A percentile compares a stretch with the other conserved stretches of the same genome.
These are phyloP conservation scores for Pharus latifolius DNA, from an alignment of 176 grass and related monocot species.

Conservation along the genomic window DNA sequence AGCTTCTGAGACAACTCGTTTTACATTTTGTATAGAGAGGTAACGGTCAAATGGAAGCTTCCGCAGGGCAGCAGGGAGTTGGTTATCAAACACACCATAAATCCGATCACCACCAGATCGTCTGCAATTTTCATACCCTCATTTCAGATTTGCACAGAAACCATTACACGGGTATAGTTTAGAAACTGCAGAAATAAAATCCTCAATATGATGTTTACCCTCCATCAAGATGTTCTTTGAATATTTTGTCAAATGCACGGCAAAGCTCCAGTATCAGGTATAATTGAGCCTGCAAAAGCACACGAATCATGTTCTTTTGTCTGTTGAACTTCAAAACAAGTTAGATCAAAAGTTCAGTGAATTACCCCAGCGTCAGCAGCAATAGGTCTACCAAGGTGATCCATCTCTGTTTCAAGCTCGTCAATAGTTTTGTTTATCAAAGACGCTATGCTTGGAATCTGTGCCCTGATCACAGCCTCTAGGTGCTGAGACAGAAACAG, in stretches of 20 bases:
- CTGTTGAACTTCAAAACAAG: background rate
- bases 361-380: conserved; percentile 77
- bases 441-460: conserved; percentile 78
- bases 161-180: background rate
- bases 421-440: conserved; percentile 93
- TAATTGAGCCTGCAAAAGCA: conserved; percentile 64
- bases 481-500: conserved; percentile 52
- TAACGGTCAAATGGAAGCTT: conserved; percentile 93
- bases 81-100: conserved; percentile 91
- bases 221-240: conserved; percentile 98
- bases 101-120: conserved; percentile 85
- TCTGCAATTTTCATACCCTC: conserved; percentile 31
- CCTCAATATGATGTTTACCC: conserved; percentile 41
- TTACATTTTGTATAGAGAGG: conserved; percentile 82
- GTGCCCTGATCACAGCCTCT: conserved; percentile 79
- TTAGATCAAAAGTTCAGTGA: conserved; percentile 12
- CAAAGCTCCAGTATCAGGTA: conserved; percentile 92
- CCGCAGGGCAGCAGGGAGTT: conserved; percentile 72
- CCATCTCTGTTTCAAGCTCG: conserved; percentile 92
- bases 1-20: conserved; percentile 77
- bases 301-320: background rate
- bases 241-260: conserved; percentile 90
- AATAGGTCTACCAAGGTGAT: conserved; percentile 82
- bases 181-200: conserved; percentile 1
- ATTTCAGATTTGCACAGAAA: conserved; percentile 12